A percentile compares a stretch with the other conserved stretches of the same genome.
Conservation (phyloP, 768 basidiomycete genomes). For the Termitomyces titanicus region DNA sequence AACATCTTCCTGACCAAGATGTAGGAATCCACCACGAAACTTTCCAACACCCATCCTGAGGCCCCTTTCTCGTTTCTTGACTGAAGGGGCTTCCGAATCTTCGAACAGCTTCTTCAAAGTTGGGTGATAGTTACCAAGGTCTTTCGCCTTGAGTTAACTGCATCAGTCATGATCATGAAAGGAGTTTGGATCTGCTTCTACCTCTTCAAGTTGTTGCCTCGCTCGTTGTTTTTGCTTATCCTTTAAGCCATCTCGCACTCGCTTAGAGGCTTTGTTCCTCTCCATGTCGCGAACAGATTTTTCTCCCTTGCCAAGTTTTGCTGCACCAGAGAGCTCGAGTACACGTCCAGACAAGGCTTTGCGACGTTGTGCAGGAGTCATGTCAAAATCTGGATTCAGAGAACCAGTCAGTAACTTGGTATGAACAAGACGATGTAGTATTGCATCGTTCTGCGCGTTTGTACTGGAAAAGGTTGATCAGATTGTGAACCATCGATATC, state of each 20-base stretch:
- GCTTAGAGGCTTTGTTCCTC: conserved; percentile 67
- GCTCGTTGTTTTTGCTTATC: conserved; percentile 58
- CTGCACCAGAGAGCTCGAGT: conserved; percentile 64
- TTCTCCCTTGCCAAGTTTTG: conserved; percentile 76
- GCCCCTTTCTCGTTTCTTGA: conserved; percentile 57
- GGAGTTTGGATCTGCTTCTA: conserved; percentile 28
- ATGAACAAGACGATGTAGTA: conserved; percentile 77
- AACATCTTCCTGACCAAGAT: conserved; percentile 64
- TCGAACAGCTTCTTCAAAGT: conserved; percentile 67
- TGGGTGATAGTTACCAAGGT: conserved; percentile 83
- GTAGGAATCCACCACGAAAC: conserved; percentile 66
- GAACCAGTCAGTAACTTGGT: conserved; percentile 78
- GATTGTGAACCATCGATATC: neutral
- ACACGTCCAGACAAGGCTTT: conserved; percentile 79
- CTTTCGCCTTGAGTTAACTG: conserved; percentile 58
- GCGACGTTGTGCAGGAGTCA: conserved; percentile 63
- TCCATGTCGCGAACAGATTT: conserved; percentile 54
- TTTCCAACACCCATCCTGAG: conserved; percentile 77
- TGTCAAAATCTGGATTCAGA: conserved; percentile 52
- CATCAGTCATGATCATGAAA: neutral
- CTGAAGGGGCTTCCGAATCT: conserved; percentile 21
- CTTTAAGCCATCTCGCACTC: conserved; percentile 64
- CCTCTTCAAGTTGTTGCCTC: conserved; percentile 63
- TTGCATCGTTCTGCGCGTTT: conserved; percentile 72
- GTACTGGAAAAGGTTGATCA: conserved; percentile 40